Evolutionary conservation across 495 filamentous ascomycete species (phyloP).

Genomic region (Annulohypoxylon nitens): DNA sequence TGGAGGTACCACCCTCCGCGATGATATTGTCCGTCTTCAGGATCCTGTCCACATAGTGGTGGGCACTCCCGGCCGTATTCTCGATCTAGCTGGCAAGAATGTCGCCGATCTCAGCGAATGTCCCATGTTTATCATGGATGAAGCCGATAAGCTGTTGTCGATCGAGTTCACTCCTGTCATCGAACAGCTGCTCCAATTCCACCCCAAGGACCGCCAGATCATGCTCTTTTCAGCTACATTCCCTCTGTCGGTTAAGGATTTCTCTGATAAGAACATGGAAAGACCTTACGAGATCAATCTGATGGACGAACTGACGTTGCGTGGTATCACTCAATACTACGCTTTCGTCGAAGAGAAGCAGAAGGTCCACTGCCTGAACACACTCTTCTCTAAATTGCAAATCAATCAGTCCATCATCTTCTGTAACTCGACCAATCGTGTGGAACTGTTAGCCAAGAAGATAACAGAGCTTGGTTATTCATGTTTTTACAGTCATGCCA

Average conservation of each 20-base stretch:
- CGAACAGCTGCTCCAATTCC: conserved; percentile 92
- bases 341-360: conserved; percentile 99
- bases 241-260: conserved; percentile 93
- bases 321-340: conserved; percentile 99
- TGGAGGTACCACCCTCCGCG: conserved; percentile 91
- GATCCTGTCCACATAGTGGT: conserved; percentile 98
- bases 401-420: conserved; percentile 99
- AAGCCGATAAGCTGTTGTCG: conserved; percentile 96
- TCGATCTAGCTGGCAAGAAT: conserved; percentile 93
- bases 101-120: conserved; percentile 97
- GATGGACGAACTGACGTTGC: conserved; percentile 98
- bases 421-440: conserved; percentile 98
- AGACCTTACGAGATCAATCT: conserved; percentile 98
- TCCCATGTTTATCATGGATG: conserved; percentile 98
- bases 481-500: conserved; percentile 98
- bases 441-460: conserved; percentile 97
- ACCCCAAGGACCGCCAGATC: conserved; percentile 95
- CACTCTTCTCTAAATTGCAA: conserved; percentile 97
- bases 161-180: conserved; percentile 97
- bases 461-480: conserved; percentile 99
- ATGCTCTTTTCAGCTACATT: conserved; percentile 99
- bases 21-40: conserved; percentile 95
- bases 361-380: conserved; percentile 99
- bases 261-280: conserved; percentile 98
- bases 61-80: conserved; percentile 94